Evolutionary conservation across 1,284 basidiomycete genomes (phyloP).

Genomic region (Afroboletus lepidellus): DNA sequence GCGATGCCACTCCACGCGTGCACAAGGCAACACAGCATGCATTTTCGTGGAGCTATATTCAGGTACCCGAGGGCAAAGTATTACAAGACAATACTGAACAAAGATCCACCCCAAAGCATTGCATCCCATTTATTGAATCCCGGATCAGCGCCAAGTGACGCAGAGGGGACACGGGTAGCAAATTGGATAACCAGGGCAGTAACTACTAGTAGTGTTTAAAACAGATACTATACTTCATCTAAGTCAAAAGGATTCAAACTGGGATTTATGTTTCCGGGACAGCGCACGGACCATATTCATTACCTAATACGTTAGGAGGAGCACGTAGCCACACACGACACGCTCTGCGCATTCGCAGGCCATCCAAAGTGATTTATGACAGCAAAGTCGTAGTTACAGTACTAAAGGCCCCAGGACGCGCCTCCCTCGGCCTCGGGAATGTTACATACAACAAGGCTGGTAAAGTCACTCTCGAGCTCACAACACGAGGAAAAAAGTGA

Average conservation of each 20-base stretch:
- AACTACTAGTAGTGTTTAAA: constrained; percentile 37
- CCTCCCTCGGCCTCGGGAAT: constrained; percentile 11
- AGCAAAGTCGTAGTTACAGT: constrained; percentile 32
- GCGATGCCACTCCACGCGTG: too few relatives aligned
- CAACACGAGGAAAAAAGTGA: constrained; percentile 21
- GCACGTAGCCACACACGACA: too few relatives aligned
- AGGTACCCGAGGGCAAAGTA: too few relatives aligned
- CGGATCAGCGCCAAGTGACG: constrained; percentile 1
- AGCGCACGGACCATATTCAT: constrained; percentile 17
- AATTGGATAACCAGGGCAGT: constrained; percentile 36
- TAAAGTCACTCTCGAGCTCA: constrained; percentile 28
- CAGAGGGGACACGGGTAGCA: constrained; percentile 25
- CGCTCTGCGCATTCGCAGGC: neutral
- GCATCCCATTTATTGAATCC: constrained; percentile 8
- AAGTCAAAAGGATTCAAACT: constrained; percentile 66
- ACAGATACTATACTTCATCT: constrained; percentile 90
- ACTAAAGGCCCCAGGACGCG: constrained; percentile 11
- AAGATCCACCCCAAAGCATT: neutral
- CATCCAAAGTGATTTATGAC: constrained; percentile 32
- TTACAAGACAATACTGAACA: too few relatives aligned
- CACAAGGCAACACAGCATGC: too few relatives aligned
- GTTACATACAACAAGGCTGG: constrained; percentile 33
- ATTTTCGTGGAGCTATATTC: too few relatives aligned
- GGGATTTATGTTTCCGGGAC: constrained; percentile 6
- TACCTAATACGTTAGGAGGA: too few relatives aligned